These are phyloP conservation scores for Lactarius sanguifluus DNA, from an alignment of 768 basidiomycete genomes.

Conservation along the genomic window DNA sequence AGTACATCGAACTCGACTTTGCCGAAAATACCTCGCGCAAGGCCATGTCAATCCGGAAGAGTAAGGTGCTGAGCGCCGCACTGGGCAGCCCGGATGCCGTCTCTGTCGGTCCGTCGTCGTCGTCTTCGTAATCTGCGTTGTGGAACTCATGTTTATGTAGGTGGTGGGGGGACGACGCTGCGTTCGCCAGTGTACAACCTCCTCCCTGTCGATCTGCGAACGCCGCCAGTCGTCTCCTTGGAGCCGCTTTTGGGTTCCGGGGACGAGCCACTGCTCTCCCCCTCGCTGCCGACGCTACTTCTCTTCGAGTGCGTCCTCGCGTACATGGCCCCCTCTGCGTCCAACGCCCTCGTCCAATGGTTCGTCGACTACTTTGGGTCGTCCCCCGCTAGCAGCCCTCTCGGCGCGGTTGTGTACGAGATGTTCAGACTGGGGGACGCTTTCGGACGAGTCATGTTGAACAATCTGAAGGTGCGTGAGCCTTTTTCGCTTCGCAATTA, in stretches of 20 bases:
- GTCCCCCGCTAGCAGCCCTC: conserved; percentile 32
- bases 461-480: conserved; percentile 68
- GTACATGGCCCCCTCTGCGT: conserved; percentile 70
- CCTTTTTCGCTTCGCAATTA: too few relatives aligned
- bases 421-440: conserved; percentile 88
- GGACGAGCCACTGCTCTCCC: conserved; percentile 49
- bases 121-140: neutral
- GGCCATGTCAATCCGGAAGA: conserved; percentile 74
- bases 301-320: conserved; percentile 93
- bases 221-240: conserved; percentile 51
- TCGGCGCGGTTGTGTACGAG: conserved; percentile 78
- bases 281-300: conserved; percentile 72
- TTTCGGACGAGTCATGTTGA: conserved; percentile 92
- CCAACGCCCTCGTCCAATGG: conserved; percentile 66
- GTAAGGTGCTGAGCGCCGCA: conserved; percentile 50
- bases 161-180: conserved; percentile 59
- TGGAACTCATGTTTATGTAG: conserved; percentile 37
- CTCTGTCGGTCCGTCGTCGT: conserved; percentile 43
- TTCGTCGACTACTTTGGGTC: conserved; percentile 61
- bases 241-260: conserved; percentile 39
- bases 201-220: conserved; percentile 74
- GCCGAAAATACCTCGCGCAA: conserved; percentile 82
- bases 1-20: conserved; percentile 91
- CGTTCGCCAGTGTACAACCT: conserved; percentile 63
- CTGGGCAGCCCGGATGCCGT: conserved; percentile 50